phyloP scores from a whole-genome alignment of 306 rosid species.

The Quercus cerris region DNA sequence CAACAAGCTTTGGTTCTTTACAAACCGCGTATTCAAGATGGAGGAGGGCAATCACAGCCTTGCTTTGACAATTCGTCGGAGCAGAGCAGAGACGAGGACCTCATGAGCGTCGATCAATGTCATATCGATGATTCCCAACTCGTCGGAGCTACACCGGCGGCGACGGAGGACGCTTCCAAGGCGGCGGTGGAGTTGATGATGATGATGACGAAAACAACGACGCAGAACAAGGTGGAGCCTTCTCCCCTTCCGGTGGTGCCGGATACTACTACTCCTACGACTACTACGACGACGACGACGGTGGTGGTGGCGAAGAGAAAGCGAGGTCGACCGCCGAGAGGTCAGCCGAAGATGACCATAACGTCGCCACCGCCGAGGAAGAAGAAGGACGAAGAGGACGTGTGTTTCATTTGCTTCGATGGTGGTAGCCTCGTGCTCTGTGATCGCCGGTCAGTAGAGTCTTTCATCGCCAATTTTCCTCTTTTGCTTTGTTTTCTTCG shows the following conservation, averaged over 20 bases:
- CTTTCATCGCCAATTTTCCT: background rate
- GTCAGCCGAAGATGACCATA: conserved; percentile 30
- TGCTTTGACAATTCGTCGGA: conserved; percentile 16
- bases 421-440: conserved; percentile 98
- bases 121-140: conserved; percentile 32
- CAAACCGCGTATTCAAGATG: conserved; percentile 10
- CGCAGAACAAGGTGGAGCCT: too few species aligned
- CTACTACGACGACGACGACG: background rate
- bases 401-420: conserved; percentile 94
- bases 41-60: background rate
- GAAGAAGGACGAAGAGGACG: conserved; percentile 77
- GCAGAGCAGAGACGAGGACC: background rate
- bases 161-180: background rate
- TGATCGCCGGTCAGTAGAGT: conserved; percentile 86
- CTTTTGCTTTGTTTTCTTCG: background rate
- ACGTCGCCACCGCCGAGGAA: conserved; percentile 30
- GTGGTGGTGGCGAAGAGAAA: conserved; percentile 43
- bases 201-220: background rate
- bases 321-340: conserved; percentile 83
- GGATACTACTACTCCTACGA: too few species aligned
- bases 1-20: background rate
- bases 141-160: conserved; percentile 25
- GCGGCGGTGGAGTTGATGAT: conserved; percentile 4
- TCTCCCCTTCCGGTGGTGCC: too few species aligned
- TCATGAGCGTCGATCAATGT: conserved; percentile 29